phyloP scores from a whole-genome alignment of 805 yeast species.

The Metschnikowia lochheadii region DNA sequence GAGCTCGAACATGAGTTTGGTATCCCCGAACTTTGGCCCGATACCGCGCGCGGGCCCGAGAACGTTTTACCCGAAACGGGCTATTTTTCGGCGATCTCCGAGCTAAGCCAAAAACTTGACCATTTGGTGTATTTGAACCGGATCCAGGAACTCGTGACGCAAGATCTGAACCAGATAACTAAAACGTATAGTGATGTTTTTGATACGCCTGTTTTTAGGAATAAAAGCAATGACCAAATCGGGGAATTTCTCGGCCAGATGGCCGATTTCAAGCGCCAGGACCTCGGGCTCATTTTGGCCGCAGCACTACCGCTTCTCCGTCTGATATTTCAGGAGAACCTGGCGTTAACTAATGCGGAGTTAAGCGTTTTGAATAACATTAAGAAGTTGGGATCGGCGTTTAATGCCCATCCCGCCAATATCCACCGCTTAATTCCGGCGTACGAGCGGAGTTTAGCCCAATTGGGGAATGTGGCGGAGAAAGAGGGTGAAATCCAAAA shows the following conservation, averaged over 20 bases:
- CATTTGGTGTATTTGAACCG: constrained; percentile 28
- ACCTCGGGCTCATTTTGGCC: constrained; percentile 25
- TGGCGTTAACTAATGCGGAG: constrained; percentile 27
- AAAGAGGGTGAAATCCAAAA: constrained; percentile 5
- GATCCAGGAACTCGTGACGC: constrained; percentile 18
- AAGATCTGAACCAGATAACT: constrained; percentile 15
- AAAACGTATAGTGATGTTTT: constrained; percentile 15
- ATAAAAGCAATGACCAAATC: constrained; percentile 12
- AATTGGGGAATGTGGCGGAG: neutral
- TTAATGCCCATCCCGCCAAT: constrained; percentile 17
- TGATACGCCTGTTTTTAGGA: constrained; percentile 3
- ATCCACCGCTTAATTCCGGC: constrained; percentile 11
- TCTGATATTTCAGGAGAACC: constrained; percentile 28
- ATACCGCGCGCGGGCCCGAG: constrained; percentile 5
- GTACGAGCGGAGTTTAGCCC: constrained; percentile 4
- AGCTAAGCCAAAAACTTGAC: constrained; percentile 25
- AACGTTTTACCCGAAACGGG: neutral
- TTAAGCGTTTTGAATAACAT: constrained; percentile 20
- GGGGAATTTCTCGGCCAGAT: constrained; percentile 17
- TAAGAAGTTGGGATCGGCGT: constrained; percentile 18
- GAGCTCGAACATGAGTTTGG: constrained; percentile 33
- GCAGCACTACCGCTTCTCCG: constrained; percentile 30
- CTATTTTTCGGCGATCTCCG: constrained; percentile 15
- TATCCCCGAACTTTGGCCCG: constrained; percentile 23
- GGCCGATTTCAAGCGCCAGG: constrained; percentile 23